Conservation (phyloP, 306 rosid genomes). For the Cucumis cinereus region DNA sequence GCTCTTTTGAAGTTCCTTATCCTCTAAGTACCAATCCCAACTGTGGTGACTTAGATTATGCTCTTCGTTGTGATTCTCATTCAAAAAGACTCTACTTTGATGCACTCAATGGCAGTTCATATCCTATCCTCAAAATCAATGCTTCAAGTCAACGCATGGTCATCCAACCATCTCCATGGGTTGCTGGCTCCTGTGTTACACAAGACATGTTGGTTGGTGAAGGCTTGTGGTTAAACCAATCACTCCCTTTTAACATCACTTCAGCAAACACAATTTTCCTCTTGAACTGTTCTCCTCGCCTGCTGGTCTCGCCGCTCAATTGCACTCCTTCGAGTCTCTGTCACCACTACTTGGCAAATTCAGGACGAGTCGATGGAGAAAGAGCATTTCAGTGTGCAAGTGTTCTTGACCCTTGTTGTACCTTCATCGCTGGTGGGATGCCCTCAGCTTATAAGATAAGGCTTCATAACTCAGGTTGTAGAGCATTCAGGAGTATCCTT, state of each 20-base stretch:
- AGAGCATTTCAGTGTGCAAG: constrained; percentile 44
- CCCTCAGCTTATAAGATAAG: constrained; percentile 88
- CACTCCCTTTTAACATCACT: constrained; percentile 78
- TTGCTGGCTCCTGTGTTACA: constrained; percentile 49
- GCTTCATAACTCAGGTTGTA: constrained; percentile 84
- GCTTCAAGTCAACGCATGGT: constrained; percentile 44
- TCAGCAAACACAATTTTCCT: constrained; percentile 76
- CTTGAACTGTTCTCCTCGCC: constrained; percentile 76
- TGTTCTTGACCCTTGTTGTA: constrained; percentile 66
- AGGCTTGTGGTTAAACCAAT: constrained; percentile 78
- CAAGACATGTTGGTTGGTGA: constrained; percentile 65
- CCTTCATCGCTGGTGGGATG: constrained; percentile 68
- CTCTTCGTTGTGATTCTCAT: constrained; percentile 51
- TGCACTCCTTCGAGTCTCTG: constrained; percentile 82
- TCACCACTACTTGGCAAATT: constrained; percentile 56
- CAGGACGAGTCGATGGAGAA: constrained; percentile 37
- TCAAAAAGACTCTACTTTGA: constrained; percentile 41
- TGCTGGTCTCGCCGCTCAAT: constrained; percentile 80
- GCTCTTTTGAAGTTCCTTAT: constrained; percentile 55
- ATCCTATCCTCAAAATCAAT: constrained; percentile 34
- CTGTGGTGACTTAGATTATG: constrained; percentile 60
- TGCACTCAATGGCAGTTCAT: constrained; percentile 64
- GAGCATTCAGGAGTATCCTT: constrained; percentile 74
- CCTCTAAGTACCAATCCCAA: constrained; percentile 60
- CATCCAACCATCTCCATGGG: constrained; percentile 70